Evolutionary conservation across 331 rosid species (phyloP).

Genomic region (Malus hybrid): DNA sequence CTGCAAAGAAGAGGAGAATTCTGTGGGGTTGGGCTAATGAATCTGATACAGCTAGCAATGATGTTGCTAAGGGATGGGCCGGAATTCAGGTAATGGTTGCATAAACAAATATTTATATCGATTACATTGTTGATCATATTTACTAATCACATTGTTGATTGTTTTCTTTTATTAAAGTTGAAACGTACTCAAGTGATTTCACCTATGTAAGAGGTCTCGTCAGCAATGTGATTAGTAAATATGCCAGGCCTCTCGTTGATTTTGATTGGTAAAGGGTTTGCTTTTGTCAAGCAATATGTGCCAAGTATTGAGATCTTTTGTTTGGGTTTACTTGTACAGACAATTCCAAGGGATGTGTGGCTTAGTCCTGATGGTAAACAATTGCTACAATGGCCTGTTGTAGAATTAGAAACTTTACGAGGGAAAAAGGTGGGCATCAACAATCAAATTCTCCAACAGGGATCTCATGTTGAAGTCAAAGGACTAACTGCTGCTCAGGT

Average conservation of each 20-base stretch:
- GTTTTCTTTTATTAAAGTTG: too few relatives aligned
- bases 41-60: conserved; percentile 30
- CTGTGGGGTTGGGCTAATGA: conserved; percentile 98
- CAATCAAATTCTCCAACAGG: conserved; percentile 5
- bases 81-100: conserved; percentile 63
- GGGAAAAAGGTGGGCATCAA: conserved; percentile 22
- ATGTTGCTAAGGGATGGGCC: conserved; percentile 65
- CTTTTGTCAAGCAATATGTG: not conserved
- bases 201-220: too few relatives aligned
- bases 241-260: too few relatives aligned
- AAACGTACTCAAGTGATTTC: too few relatives aligned
- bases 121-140: too few relatives aligned
- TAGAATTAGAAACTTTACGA: conserved; percentile 47
- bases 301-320: not conserved
- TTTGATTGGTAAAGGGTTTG: too few relatives aligned
- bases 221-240: too few relatives aligned
- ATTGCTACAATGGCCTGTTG: conserved; percentile 48
- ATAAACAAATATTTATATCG: too few relatives aligned
- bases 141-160: not conserved
- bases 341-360: conserved; percentile 70
- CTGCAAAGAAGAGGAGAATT: conserved; percentile 45
- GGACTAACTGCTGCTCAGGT: conserved; percentile 74
- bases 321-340: conserved; percentile 18
- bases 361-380: conserved; percentile 48
- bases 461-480: conserved; percentile 29